Evolutionary conservation across 2,329 filamentous ascomycete species (phyloP).

Genomic region (Aureobasidium sp.): DNA sequence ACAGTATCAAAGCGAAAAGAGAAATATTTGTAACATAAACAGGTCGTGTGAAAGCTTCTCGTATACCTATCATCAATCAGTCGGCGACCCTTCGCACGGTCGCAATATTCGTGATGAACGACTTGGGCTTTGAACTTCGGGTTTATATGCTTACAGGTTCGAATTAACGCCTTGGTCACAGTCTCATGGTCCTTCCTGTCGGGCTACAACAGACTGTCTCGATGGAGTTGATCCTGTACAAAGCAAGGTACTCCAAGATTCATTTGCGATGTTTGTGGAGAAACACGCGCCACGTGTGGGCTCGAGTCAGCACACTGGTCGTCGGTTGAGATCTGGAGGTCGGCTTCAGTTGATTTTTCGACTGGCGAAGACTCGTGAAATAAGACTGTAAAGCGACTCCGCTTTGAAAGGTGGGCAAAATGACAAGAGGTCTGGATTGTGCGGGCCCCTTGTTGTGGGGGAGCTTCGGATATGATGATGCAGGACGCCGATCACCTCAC

Average conservation of each 20-base stretch:
- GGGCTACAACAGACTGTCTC: not conserved
- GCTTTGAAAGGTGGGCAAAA: slow-evolving; percentile 4
- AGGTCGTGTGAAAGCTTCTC: not conserved
- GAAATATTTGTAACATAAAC: slow-evolving; percentile 6
- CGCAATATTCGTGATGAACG: not conserved
- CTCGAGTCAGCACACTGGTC: not conserved
- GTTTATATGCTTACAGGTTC: not conserved
- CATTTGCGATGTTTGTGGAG: slow-evolving; percentile 5
- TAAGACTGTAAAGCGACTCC: slow-evolving; percentile 9
- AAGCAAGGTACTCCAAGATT: not conserved
- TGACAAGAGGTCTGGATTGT: slow-evolving; percentile 15
- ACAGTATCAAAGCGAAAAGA: not conserved
- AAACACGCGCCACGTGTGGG: not conserved
- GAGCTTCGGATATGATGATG: slow-evolving; percentile 6
- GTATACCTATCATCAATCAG: slow-evolving; percentile 2
- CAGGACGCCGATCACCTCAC: slow-evolving; percentile 13
- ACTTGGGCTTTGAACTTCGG: not conserved
- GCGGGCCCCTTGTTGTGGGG: slow-evolving; percentile 14
- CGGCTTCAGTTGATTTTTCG: not conserved
- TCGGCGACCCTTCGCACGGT: not conserved
- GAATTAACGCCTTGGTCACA: not conserved
- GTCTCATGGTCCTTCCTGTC: not conserved
- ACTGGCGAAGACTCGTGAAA: not conserved
- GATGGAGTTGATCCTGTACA: not conserved
- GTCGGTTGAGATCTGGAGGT: not conserved